Evolutionary conservation across 176 grass and related monocot genomes (phyloP).

Genomic region (Triticum urartu): DNA sequence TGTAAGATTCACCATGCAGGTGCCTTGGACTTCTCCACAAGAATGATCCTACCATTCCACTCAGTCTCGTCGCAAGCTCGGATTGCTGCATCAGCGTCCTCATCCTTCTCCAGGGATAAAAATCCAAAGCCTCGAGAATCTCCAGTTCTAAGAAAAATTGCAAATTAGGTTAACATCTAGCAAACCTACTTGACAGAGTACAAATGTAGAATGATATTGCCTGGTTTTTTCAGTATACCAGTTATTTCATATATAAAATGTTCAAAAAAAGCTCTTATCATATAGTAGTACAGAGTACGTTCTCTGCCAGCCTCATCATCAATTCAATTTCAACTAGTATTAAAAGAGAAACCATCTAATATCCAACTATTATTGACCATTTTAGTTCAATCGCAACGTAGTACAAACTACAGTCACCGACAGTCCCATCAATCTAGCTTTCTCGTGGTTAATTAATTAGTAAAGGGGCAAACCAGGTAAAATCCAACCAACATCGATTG

Average conservation of each 20-base stretch:
- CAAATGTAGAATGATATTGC: not conserved
- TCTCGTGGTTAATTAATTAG: not conserved
- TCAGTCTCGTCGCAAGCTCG: constrained; percentile 70
- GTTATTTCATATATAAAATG: not conserved
- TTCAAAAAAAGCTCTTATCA: constrained; percentile 1
- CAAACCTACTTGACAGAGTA: constrained; percentile 25
- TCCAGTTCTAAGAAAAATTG: constrained; percentile 50
- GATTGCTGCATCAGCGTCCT: constrained; percentile 91
- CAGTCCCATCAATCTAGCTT: constrained; percentile 4
- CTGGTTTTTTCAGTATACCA: not conserved
- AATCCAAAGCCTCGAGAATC: constrained; percentile 92
- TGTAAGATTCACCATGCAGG: constrained; percentile 47
- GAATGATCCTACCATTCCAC: constrained; percentile 88
- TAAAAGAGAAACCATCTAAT: constrained; percentile 9
- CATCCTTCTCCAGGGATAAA: constrained; percentile 73
- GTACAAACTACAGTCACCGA: not conserved
- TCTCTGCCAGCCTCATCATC: not conserved
- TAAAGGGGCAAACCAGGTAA: constrained; percentile 6
- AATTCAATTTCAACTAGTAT: not conserved
- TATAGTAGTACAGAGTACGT: not conserved
- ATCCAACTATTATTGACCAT: not conserved
- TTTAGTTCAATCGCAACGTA: not conserved
- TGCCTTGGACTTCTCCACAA: constrained; percentile 90
- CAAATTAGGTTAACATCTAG: constrained; percentile 18
- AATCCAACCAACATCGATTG: not conserved